Percentiles rank a stretch among this genome's conserved stretches.
These are phyloP conservation scores for Amniculicola lignicola DNA, from an alignment of 495 filamentous ascomycete species.

Conservation along the genomic window DNA sequence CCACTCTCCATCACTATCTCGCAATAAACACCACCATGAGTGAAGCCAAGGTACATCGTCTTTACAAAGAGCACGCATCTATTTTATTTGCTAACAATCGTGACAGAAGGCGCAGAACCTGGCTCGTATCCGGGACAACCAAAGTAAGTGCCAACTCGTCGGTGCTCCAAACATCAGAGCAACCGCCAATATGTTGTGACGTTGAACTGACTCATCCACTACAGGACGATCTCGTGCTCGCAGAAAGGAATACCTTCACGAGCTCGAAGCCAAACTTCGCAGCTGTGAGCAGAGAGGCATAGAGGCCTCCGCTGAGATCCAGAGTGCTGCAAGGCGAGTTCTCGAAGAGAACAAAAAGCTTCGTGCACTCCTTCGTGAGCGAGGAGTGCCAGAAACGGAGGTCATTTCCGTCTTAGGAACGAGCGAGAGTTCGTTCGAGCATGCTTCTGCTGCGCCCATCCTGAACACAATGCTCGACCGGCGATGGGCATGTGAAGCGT, in stretches of 20 bases:
- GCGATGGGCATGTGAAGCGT: constrained; percentile 26
- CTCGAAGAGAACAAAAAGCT: constrained; percentile 61
- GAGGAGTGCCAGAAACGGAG: constrained; percentile 47
- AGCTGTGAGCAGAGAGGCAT: constrained; percentile 57
- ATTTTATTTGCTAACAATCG: constrained; percentile 8
- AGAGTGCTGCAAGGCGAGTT: constrained; percentile 61
- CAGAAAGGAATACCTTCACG: constrained; percentile 69
- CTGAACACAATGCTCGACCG: constrained; percentile 33
- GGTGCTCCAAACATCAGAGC: no score
- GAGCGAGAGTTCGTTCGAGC: constrained; percentile 18
- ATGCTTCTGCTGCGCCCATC: constrained; percentile 17
- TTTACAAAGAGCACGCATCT: no score
- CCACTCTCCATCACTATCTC: neutral
- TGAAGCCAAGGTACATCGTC: constrained; percentile 17
- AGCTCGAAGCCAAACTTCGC: constrained; percentile 65
- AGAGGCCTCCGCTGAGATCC: constrained; percentile 59
- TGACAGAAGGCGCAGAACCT: constrained; percentile 44
- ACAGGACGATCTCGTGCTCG: constrained; percentile 62
- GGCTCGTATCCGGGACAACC: constrained; percentile 70
- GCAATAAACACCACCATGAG: constrained; percentile 20
- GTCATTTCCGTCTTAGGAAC: constrained; percentile 38
- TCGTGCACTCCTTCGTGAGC: constrained; percentile 47
- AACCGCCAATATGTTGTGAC: no score
- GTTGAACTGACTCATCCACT: neutral
- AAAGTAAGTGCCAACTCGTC: constrained; percentile 52